Evolutionary conservation across 345 rosid genomes (phyloP).

Genomic region (Limnanthes douglasii): DNA sequence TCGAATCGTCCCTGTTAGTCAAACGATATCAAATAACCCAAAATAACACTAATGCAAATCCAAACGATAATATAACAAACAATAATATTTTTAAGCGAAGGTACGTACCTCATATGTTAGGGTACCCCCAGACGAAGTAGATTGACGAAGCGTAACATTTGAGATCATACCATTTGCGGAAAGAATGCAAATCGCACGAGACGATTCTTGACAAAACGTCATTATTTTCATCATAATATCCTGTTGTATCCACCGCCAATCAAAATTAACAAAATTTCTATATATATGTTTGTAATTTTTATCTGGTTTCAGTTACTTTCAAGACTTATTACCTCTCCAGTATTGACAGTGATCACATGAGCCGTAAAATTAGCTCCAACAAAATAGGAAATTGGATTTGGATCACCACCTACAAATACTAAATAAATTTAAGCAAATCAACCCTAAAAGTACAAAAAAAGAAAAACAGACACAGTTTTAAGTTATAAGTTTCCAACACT

Average conservation of each 20-base stretch:
- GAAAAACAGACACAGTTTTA: neutral
- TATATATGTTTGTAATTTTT: no score
- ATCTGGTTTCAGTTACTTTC: neutral
- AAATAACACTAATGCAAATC: neutral
- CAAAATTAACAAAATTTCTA: neutral
- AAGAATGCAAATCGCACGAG: constrained; percentile 78
- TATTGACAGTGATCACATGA: constrained; percentile 64
- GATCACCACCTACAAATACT: constrained; percentile 29
- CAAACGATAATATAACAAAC: constrained; percentile 1
- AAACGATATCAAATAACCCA: neutral
- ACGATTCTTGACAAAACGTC: constrained; percentile 75
- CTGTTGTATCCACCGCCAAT: constrained; percentile 19
- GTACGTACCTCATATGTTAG: constrained; percentile 74
- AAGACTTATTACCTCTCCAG: constrained; percentile 83
- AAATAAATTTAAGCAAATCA: neutral
- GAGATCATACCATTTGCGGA: constrained; percentile 82
- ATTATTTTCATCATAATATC: constrained; percentile 90
- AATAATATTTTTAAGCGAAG: constrained; percentile 2
- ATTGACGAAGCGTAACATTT: constrained; percentile 78
- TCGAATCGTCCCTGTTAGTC: constrained; percentile 83
- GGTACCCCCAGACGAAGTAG: constrained; percentile 79
- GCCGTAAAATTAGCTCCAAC: constrained; percentile 71
- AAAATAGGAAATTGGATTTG: constrained; percentile 31
- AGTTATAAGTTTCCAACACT: no score
- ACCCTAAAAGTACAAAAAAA: neutral